Evolutionary conservation across 768 basidiomycete genomes (phyloP).

Genomic region (Auriscalpium orientale): DNA sequence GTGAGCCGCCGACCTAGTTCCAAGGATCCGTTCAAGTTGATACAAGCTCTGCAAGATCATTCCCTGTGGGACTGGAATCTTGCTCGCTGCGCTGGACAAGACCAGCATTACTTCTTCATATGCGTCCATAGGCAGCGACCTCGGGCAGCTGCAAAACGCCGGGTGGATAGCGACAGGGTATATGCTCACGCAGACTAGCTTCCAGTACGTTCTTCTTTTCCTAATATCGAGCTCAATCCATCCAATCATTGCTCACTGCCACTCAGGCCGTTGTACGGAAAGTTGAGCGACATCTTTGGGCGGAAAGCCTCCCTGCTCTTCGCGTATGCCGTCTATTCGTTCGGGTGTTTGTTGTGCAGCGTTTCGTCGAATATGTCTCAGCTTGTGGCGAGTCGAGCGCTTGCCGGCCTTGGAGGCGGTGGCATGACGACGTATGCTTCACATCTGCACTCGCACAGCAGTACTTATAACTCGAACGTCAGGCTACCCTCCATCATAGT

Average conservation of each 20-base stretch:
- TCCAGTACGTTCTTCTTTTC: conserved; percentile 4
- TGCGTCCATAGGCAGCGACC: conserved; percentile 18
- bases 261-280: conserved; percentile 16
- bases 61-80: conserved; percentile 8
- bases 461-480: background rate
- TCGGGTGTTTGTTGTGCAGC: conserved; percentile 12
- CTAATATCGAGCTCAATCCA: background rate
- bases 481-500: conserved; percentile 1
- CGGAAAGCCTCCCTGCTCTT: conserved; percentile 14
- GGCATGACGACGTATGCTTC: conserved; percentile 14
- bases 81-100: conserved; percentile 14
- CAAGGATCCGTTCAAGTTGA: no score
- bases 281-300: conserved; percentile 16
- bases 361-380: conserved; percentile 10
- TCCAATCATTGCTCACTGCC: background rate
- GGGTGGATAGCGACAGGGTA: conserved; percentile 20
- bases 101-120: conserved; percentile 16
- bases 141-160: conserved; percentile 19
- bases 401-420: conserved; percentile 14
- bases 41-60: background rate
- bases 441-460: background rate
- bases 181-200: conserved; percentile 16
- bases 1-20: no score
- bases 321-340: conserved; percentile 11
- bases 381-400: conserved; percentile 10